Evolutionary conservation across 108 stramenopile genomes (phyloP), one percentile per base, ranked within the genome.

Genomic region (Nitzschia putrida): DNA sequence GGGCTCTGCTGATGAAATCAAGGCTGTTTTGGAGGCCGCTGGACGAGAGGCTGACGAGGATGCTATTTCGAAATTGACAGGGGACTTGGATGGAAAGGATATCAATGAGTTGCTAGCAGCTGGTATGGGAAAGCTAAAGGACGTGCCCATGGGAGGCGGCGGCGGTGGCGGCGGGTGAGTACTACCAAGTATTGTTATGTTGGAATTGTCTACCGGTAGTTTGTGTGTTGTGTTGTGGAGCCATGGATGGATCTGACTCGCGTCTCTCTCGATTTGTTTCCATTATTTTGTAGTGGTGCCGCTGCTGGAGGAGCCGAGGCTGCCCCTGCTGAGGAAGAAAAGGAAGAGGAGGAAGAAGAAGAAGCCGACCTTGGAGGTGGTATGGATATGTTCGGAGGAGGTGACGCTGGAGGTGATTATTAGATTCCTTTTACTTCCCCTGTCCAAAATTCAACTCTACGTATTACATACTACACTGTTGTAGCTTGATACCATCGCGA

Each of bases 61-160:
- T 53, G 68, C 69, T 40, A 71, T 95, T 49, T 40, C 91, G 20
- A 66, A 73, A 29, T 71, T 95, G 20, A 68, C 80, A n/a, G 87
- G 79, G 14, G 91, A 90, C 58, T 43, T 91, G 39, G 91, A 88
- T 45, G 94, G 91, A 63, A 95, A 95, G 80, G 85, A 89, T 73
- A 60, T 93, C 37, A 85, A 89, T 68, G 94, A 89, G 58, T 61
- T 95, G 58, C 61, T 93, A 55, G 88, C 83, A 38, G 87, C 78
- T 11, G 94, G 94, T 66, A 88, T 91, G 87, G 91, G 79, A 59
- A 91, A 91, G 68, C 64, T 95, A 75, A 95, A 95, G 88, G 91
- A 95, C 81, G 90, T 95, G 16, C 91, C 91, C 41, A 85, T 95
- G 81, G 94, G 94, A 57, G 94, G 93, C 57, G 93, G 93, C 41